Conservation (phyloP, 2,329 filamentous ascomycete species). For the Emericellopsis atlantica region DNA sequence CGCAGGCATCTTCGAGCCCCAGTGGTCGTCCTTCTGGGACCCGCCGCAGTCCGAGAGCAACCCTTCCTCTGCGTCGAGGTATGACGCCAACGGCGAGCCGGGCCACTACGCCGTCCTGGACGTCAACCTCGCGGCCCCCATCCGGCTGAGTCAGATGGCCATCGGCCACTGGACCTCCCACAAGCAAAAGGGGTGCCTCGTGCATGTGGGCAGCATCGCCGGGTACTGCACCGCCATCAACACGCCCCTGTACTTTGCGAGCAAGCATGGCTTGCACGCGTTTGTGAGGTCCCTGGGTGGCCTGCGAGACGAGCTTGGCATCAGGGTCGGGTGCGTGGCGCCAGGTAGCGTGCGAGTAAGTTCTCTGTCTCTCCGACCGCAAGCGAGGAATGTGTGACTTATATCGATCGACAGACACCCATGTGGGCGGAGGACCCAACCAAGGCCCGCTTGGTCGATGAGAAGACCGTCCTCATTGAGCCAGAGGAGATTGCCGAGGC, state of each 20-base stretch:
- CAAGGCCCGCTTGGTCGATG: slow-evolving; percentile 12
- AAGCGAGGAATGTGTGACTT: not conserved
- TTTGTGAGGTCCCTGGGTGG: slow-evolving; percentile 18
- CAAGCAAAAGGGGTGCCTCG: slow-evolving; percentile 13
- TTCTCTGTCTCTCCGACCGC: not conserved
- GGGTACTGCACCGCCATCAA: slow-evolving; percentile 14
- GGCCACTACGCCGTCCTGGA: slow-evolving; percentile 20
- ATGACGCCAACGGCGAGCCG: slow-evolving; percentile 13
- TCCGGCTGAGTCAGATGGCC: slow-evolving; percentile 23
- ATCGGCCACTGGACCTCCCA: slow-evolving; percentile 20
- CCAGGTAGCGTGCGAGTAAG: slow-evolving; percentile 18
- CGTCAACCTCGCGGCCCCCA: slow-evolving; percentile 22
- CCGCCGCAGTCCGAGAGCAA: slow-evolving; percentile 16
- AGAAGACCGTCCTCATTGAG: slow-evolving; percentile 13
- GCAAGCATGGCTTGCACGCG: slow-evolving; percentile 22
- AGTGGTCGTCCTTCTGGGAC: slow-evolving; percentile 21
- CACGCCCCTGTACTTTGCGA: slow-evolving; percentile 22
- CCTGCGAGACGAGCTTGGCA: slow-evolving; percentile 17
- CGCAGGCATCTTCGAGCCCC: slow-evolving; percentile 23
- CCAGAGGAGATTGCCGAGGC: slow-evolving; percentile 16
- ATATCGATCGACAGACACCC: slow-evolving; percentile 12
- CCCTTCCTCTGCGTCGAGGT: slow-evolving; percentile 11
- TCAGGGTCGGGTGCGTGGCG: slow-evolving; percentile 17
- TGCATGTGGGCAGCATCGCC: slow-evolving; percentile 20
- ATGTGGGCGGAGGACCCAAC: slow-evolving; percentile 18